phyloP scores from a whole-genome alignment of 2,329 filamentous ascomycete genomes.

The Teratosphaeria zuluensis region DNA sequence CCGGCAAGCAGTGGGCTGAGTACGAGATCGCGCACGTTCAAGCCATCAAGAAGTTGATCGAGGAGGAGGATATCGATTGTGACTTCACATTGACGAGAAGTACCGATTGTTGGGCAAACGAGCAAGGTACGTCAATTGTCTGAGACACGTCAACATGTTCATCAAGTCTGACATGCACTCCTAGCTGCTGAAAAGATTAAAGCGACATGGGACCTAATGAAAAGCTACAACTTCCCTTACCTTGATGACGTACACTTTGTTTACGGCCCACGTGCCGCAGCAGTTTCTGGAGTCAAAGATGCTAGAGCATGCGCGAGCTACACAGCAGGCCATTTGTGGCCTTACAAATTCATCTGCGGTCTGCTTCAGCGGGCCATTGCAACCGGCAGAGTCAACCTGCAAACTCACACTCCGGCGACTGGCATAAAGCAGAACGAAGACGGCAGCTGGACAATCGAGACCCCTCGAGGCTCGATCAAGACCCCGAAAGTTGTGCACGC shows the following conservation, averaged over 20 bases:
- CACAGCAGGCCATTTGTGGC: no score
- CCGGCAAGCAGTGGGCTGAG: not conserved
- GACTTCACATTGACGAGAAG: slow-evolving; percentile 32
- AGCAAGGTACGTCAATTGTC: slow-evolving; percentile 5
- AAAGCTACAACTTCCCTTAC: slow-evolving; percentile 16
- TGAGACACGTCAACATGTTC: not conserved
- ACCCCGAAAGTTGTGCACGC: slow-evolving; percentile 23
- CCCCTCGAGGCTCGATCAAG: slow-evolving; percentile 14
- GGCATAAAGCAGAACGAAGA: not conserved
- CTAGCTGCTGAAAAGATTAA: not conserved
- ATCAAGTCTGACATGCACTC: not conserved
- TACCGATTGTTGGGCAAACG: slow-evolving; percentile 27
- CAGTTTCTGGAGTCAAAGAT: slow-evolving; percentile 28
- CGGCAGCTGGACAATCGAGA: slow-evolving; percentile 7
- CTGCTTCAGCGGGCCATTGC: slow-evolving; percentile 51
- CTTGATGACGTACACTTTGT: slow-evolving; percentile 23
- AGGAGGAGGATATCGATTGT: slow-evolving; percentile 30
- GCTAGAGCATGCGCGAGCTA: slow-evolving; percentile 18
- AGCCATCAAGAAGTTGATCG: slow-evolving; percentile 25
- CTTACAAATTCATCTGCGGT: slow-evolving; percentile 68
- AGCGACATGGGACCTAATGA: slow-evolving; percentile 14
- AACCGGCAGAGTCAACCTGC: slow-evolving; percentile 51
- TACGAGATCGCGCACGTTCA: slow-evolving; percentile 17
- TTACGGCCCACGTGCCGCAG: slow-evolving; percentile 20
- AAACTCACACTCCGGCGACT: slow-evolving; percentile 57